Conservation (phyloP, 176 grass and related monocot species). For the Oryza punctata region DNA sequence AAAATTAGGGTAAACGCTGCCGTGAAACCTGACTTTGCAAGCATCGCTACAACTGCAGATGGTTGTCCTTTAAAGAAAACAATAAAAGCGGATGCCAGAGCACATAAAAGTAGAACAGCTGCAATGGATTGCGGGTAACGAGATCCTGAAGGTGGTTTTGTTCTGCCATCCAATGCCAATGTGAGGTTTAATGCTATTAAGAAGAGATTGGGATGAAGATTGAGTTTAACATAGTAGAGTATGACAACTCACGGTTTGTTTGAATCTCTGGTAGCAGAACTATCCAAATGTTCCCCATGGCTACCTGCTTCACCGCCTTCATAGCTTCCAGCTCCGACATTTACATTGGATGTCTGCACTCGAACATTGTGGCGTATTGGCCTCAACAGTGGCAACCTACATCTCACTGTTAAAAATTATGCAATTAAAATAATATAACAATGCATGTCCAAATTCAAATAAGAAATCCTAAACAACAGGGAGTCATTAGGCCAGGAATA, state of each 20-base stretch:
- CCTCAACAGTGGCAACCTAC: slow-evolving; percentile 46
- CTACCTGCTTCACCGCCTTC: slow-evolving; percentile 46
- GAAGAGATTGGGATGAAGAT: background rate
- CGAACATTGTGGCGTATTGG: slow-evolving; percentile 36
- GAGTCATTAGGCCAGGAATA: background rate
- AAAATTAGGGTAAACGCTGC: slow-evolving; percentile 91
- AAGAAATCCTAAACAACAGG: background rate
- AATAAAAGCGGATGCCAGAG: slow-evolving; percentile 57
- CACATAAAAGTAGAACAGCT: slow-evolving; percentile 53
- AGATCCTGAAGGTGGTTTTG: slow-evolving; percentile 53
- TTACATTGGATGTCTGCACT: slow-evolving; percentile 64
- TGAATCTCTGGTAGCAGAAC: slow-evolving; percentile 43
- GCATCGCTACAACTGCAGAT: slow-evolving; percentile 57
- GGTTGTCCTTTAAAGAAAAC: slow-evolving; percentile 75
- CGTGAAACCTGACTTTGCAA: slow-evolving; percentile 94
- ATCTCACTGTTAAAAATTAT: slow-evolving; percentile 28
- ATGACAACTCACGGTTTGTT: slow-evolving; percentile 55
- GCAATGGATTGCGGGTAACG: slow-evolving; percentile 61
- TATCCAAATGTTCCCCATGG: slow-evolving; percentile 40
- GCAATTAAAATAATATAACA: background rate
- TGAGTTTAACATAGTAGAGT: background rate
- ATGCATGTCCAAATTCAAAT: background rate
- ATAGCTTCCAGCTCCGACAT: slow-evolving; percentile 70
- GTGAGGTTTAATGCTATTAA: slow-evolving; percentile 17
- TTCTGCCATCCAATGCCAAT: slow-evolving; percentile 52